A percentile compares a stretch with the other conserved stretches of the same genome.
Conservation (phyloP, 768 basidiomycete genomes). For the Amanita rimosa region DNA sequence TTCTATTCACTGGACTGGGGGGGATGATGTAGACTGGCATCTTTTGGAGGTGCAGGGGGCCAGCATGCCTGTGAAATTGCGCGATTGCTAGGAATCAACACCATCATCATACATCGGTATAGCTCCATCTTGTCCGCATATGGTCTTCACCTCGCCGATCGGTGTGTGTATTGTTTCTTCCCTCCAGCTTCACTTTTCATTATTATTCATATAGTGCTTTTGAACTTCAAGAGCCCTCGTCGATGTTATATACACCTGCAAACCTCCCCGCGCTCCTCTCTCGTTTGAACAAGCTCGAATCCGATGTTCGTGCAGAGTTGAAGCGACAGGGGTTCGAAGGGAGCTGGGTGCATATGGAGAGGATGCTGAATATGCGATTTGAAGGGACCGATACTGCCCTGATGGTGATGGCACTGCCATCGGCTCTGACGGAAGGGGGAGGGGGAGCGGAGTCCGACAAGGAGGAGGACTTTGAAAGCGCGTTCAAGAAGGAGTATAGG, state of each 20-base stretch:
- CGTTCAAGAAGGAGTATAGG: conserved; percentile 75
- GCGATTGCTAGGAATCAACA: conserved; percentile 72
- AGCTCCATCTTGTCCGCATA: conserved; percentile 92
- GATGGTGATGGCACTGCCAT: conserved; percentile 63
- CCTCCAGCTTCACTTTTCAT: too few species aligned
- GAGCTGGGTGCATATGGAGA: conserved; percentile 61
- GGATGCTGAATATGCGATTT: conserved; percentile 87
- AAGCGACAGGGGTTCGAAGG: conserved; percentile 71
- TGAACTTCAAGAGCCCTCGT: conserved; percentile 85
- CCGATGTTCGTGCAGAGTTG: conserved; percentile 57
- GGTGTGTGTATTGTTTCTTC: too few species aligned
- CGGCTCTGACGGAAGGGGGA: conserved; percentile 36
- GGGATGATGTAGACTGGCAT: conserved; percentile 60
- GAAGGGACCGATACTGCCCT: conserved; percentile 84
- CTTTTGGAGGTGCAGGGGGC: conserved; percentile 85
- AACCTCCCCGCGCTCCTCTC: conserved; percentile 42
- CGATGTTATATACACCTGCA: conserved; percentile 59
- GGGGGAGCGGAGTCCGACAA: neutral
- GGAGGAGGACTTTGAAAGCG: conserved; percentile 62
- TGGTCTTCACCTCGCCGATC: conserved; percentile 84
- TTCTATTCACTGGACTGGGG: conserved; percentile 4
- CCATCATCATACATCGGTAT: conserved; percentile 81
- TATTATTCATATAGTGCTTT: conserved; percentile 63
- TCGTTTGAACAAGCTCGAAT: conserved; percentile 61
- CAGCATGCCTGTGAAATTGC: conserved; percentile 95